phyloP scores from a whole-genome alignment of 345 rosid genomes.

The Noccaea caerulescens region DNA sequence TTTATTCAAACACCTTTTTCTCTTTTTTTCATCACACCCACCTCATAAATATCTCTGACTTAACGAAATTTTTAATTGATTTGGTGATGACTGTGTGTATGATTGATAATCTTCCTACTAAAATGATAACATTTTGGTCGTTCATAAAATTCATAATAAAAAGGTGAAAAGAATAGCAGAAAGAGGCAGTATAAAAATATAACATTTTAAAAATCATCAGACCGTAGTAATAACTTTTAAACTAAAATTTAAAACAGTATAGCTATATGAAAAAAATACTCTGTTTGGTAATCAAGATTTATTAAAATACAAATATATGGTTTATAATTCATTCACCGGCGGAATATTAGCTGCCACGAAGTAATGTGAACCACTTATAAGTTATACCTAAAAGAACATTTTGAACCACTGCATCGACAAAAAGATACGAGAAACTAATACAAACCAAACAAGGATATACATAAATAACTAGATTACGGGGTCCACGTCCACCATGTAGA shows the following conservation, averaged over 20 bases:
- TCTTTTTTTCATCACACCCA: not conserved
- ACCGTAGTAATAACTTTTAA: no score
- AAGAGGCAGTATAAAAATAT: not conserved
- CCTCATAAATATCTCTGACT: conserved; percentile 34
- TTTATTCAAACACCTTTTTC: conserved; percentile 15
- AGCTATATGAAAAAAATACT: no score
- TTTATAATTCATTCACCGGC: conserved; percentile 18
- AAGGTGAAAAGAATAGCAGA: not conserved
- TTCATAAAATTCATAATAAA: not conserved
- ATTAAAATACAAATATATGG: not conserved
- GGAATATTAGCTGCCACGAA: conserved; percentile 38
- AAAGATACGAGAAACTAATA: not conserved
- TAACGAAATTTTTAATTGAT: conserved; percentile 6
- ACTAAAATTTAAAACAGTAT: no score
- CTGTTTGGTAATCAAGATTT: no score
- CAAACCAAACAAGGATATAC: not conserved
- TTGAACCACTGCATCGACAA: conserved; percentile 22
- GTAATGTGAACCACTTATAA: conserved; percentile 29
- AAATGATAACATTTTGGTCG: conserved; percentile 4
- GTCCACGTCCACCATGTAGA: conserved; percentile 37
- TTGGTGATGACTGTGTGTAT: conserved; percentile 19
- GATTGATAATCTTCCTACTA: conserved; percentile 27
- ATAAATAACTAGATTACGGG: not conserved
- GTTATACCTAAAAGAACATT: not conserved
- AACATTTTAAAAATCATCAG: no score